phyloP scores from a whole-genome alignment of 1,139 yeast genomes.

The Insectozyma bohioensis region DNA sequence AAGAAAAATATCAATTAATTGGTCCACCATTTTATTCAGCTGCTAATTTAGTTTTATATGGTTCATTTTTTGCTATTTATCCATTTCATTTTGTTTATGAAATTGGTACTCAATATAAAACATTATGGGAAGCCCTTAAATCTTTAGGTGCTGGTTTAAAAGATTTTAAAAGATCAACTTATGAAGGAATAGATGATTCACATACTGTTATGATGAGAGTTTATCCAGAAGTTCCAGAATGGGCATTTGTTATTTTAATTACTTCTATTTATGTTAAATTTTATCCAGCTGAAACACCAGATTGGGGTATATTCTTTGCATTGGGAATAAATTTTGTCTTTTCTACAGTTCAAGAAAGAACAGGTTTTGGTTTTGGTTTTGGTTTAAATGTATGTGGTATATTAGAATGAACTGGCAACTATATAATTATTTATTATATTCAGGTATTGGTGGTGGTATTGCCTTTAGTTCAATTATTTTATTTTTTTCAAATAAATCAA shows the following conservation, averaged over 20 bases:
- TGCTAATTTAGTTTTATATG: slow-evolving; percentile 42
- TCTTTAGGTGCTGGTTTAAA: slow-evolving; percentile 33
- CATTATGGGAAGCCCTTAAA: slow-evolving; percentile 42
- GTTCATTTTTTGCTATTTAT: slow-evolving; percentile 41
- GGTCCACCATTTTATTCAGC: slow-evolving; percentile 49
- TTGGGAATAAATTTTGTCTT: slow-evolving; percentile 54
- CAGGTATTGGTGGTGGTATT: slow-evolving; percentile 52
- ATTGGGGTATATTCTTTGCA: slow-evolving; percentile 59
- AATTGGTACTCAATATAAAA: slow-evolving; percentile 27
- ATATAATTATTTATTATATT: slow-evolving; percentile 52
- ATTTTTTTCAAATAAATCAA: slow-evolving; percentile 43
- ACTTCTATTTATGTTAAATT: slow-evolving; percentile 46
- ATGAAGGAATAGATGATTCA: slow-evolving; percentile 28
- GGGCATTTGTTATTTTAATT: slow-evolving; percentile 41
- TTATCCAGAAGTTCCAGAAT: slow-evolving; percentile 42
- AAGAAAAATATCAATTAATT: slow-evolving; percentile 27
- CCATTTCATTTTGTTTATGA: slow-evolving; percentile 38
- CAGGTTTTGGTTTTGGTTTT: slow-evolving; percentile 50
- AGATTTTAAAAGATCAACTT: slow-evolving; percentile 3
- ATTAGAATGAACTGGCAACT: slow-evolving; percentile 53
- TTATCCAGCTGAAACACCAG: slow-evolving; percentile 51
- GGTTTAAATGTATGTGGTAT: slow-evolving; percentile 40
- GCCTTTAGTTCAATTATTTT: slow-evolving; percentile 50
- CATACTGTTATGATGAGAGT: slow-evolving; percentile 42
- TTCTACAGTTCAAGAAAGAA: no score